phyloP scores from a whole-genome alignment of 495 filamentous ascomycete genomes.

The Margaritispora aquatica region DNA sequence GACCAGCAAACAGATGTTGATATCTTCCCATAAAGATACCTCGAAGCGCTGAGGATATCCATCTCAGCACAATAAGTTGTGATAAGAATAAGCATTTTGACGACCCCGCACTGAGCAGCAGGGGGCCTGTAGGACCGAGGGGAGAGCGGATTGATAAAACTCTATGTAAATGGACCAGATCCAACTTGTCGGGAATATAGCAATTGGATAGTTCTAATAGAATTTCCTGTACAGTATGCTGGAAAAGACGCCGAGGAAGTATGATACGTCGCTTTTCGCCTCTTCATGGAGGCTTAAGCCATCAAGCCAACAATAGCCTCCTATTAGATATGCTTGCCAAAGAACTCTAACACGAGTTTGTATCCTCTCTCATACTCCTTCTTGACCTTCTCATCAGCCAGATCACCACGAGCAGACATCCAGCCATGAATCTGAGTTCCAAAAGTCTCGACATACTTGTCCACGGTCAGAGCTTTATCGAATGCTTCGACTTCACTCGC shows the following conservation, averaged over 20 bases:
- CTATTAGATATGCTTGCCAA: constrained; percentile 65
- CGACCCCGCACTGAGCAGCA: not conserved
- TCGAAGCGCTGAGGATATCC: not conserved
- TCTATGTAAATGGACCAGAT: not conserved
- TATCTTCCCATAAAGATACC: no score
- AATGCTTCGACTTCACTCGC: constrained; percentile 63
- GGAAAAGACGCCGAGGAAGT: not conserved
- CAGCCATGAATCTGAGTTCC: constrained; percentile 78
- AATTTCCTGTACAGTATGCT: not conserved
- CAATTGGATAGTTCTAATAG: not conserved
- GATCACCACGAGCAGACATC: constrained; percentile 73
- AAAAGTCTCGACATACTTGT: constrained; percentile 77
- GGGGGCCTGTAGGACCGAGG: not conserved
- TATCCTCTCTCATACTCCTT: constrained; percentile 77
- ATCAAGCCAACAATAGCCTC: not conserved
- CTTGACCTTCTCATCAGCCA: constrained; percentile 60
- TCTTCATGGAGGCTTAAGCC: not conserved
- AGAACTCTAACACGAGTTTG: constrained; percentile 63
- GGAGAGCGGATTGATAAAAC: not conserved
- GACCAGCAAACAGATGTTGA: no score
- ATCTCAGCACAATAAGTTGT: not conserved
- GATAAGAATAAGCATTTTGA: not conserved
- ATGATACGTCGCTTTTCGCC: not conserved
- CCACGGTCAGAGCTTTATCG: constrained; percentile 53
- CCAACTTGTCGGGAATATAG: not conserved